Conservation (phyloP, 2,329 filamentous ascomycete genomes). For the Thielaviopsis punctulata region DNA sequence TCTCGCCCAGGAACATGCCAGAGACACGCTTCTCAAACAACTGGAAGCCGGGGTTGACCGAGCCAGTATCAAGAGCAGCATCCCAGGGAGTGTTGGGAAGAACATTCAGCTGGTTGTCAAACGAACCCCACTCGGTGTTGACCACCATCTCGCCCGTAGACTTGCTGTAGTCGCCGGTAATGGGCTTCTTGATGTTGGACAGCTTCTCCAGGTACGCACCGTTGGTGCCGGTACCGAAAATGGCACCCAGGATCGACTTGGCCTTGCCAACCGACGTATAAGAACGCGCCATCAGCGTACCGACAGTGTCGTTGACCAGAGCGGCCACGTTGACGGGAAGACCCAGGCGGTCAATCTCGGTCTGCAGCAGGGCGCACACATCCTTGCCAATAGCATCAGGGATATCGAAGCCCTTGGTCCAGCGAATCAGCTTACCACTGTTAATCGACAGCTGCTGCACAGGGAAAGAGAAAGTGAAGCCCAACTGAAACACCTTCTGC, state of each 20-base stretch:
- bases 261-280: slow-evolving; percentile 98
- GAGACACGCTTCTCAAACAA: slow-evolving; percentile 98
- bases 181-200: slow-evolving; percentile 83
- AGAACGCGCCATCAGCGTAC: slow-evolving; percentile 86
- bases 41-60: slow-evolving; percentile 83
- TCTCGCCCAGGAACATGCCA: slow-evolving; percentile 82
- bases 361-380: slow-evolving; percentile 30
- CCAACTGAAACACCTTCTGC: slow-evolving; percentile 54
- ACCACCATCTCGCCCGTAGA: slow-evolving; percentile 77
- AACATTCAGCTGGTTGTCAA: slow-evolving; percentile 83
- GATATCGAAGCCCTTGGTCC: slow-evolving; percentile 97
- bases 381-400: slow-evolving; percentile 79
- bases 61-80: slow-evolving; percentile 73
- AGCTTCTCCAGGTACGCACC: slow-evolving; percentile 95
- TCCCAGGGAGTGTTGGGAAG: slow-evolving; percentile 78
- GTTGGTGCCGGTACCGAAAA: slow-evolving; percentile 96
- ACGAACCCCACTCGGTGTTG: slow-evolving; percentile 95
- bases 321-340: slow-evolving; percentile 87
- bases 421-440: slow-evolving; percentile 78
- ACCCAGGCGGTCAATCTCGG: slow-evolving; percentile 30
- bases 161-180: slow-evolving; percentile 75
- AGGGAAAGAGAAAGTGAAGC: slow-evolving; percentile 94
- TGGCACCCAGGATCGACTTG: slow-evolving; percentile 87
- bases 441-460: slow-evolving; percentile 88
- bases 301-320: slow-evolving; percentile 94